Base-by-base conservation (phyloP, 139 green algal genomes). In the Picochlorum sp. region DNA sequence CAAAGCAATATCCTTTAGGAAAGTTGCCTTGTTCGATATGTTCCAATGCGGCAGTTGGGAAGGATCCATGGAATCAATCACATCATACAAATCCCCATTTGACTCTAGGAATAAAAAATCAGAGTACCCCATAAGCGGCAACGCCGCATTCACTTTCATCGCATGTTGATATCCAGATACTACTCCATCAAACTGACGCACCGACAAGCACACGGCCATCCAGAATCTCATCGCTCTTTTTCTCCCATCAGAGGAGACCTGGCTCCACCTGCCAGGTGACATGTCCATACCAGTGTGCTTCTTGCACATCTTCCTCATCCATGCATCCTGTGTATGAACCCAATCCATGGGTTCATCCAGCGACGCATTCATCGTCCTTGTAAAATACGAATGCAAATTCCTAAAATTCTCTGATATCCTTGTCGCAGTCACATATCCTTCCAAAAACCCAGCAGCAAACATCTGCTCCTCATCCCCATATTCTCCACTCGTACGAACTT, bases 181-280 rank as follows among this genome's bases (percentile, higher is more conserved):
- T 45, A 91, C 23, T 1, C 84, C 84, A 13, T 89, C 75, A 56
- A 86, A 85, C 61, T 91, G 84, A 2, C 49, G 31, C 41, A 84
- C 28, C 38, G 83, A 34, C 49, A 84, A 57, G 7, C 64, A 78
- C 7, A 83, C 51, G 21, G 69, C 45, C 20, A 61, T 38, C 81
- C 78, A 86, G 20, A 67, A 82, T 41, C 61, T 54, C 8, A 18
- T 54, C 24, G 15, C 41, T n/a, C 51, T 31, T 59, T 8, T 30
- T 41, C 6, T 59, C 7, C 21, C 13, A 24, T 1, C 13, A 21
- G 56, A 24, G 8, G 0, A 20, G 24, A 54, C 47, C 28, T 2
- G 1, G 28, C 4, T 30, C 15, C 28, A 62, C 24, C 14, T 21
- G 21, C 56, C 56, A 14, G 28, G 15, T 21, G 30, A 6, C 26